Evolutionary conservation across 2,329 filamentous ascomycete genomes (phyloP).

Genomic region (Monilinia laxa): DNA sequence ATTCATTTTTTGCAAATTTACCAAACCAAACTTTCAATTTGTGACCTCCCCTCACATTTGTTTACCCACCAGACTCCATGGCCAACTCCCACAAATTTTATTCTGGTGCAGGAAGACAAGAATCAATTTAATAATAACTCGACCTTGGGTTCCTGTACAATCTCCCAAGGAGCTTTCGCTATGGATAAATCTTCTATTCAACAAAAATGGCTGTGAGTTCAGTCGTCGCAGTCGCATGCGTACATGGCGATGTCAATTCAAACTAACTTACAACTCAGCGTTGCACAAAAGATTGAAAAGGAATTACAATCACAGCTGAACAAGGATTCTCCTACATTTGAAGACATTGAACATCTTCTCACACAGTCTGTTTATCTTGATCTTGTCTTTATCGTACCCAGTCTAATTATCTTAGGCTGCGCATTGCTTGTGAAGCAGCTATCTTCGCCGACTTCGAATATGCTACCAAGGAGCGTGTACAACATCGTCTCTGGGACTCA

Average conservation of each 20-base stretch:
- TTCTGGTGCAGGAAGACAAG: constrained; percentile 20
- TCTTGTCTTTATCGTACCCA: neutral
- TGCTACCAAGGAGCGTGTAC: constrained; percentile 62
- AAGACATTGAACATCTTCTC: constrained; percentile 46
- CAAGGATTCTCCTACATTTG: constrained; percentile 47
- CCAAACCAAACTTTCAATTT: constrained; percentile 13
- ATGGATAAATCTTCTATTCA: constrained; percentile 41
- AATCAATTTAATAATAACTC: constrained; percentile 54
- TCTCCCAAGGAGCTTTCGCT: constrained; percentile 16
- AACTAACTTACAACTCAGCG: constrained; percentile 35
- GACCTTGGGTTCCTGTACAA: constrained; percentile 48
- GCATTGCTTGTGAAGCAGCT: constrained; percentile 64
- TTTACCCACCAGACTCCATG: constrained; percentile 23
- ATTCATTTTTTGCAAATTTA: neutral
- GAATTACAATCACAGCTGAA: constrained; percentile 50
- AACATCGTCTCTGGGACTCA: constrained; percentile 72
- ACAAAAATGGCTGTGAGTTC: constrained; percentile 53
- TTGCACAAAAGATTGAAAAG: constrained; percentile 49
- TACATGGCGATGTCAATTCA: constrained; percentile 1
- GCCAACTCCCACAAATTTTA: constrained; percentile 21
- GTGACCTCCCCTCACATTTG: constrained; percentile 18
- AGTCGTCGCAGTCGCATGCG: constrained; percentile 12
- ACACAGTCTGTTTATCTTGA: constrained; percentile 32
- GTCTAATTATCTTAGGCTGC: constrained; percentile 33
- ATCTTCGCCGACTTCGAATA: constrained; percentile 72